Conservation (phyloP, 192 early-diverging fungal species). For the Phycomyces blakesleeanus region DNA sequence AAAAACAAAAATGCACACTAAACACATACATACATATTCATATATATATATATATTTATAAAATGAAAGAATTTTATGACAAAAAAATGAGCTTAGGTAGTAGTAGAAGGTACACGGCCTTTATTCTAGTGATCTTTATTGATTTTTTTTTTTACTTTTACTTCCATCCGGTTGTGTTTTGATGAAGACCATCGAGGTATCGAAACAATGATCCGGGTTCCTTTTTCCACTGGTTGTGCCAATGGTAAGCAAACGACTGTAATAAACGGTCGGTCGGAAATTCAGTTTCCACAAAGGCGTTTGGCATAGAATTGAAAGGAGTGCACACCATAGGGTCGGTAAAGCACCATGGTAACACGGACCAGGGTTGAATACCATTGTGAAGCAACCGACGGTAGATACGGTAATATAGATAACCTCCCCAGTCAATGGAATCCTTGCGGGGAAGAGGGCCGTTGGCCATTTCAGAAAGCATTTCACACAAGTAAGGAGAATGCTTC, state of each 20-base stretch:
- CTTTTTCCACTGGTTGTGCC: slow-evolving; percentile 48
- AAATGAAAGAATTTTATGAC: not conserved
- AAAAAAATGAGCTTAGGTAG: too few relatives aligned
- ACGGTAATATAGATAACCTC: slow-evolving; percentile 37
- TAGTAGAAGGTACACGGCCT: too few relatives aligned
- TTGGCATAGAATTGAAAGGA: slow-evolving; percentile 42
- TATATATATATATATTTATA: slow-evolving; percentile 1
- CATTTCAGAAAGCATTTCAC: slow-evolving; percentile 41
- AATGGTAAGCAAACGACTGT: slow-evolving; percentile 42
- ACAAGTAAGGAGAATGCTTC: slow-evolving; percentile 41
- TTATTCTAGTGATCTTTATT: not conserved
- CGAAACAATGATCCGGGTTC: slow-evolving; percentile 36
- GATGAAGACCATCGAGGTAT: slow-evolving; percentile 31
- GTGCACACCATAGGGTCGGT: slow-evolving; percentile 37
- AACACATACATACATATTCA: not conserved
- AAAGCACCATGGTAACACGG: slow-evolving; percentile 44
- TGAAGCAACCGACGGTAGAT: slow-evolving; percentile 36
- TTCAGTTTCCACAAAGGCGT: slow-evolving; percentile 36
- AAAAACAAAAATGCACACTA: slow-evolving; percentile 10
- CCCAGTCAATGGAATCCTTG: slow-evolving; percentile 38
- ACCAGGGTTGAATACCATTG: slow-evolving; percentile 35
- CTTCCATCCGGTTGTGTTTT: slow-evolving; percentile 30
- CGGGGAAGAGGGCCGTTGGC: slow-evolving; percentile 35
- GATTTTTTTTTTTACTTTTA: not conserved
- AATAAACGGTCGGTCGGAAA: slow-evolving; percentile 29